Conservation (phyloP, 257 asterid genomes). For the Ocimum tenuiflorum region DNA sequence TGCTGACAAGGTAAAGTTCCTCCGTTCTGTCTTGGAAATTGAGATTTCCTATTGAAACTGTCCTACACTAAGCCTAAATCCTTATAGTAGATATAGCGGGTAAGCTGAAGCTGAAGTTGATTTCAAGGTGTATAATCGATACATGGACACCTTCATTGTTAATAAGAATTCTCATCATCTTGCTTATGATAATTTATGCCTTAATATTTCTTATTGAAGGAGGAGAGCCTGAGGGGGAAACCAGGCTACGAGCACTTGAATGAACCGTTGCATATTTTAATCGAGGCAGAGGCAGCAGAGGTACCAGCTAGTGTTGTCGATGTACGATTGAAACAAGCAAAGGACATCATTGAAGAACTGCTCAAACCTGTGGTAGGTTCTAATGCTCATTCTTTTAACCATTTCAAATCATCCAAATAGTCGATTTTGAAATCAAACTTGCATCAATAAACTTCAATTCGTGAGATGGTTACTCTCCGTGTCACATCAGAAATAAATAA, state of each 20-base stretch:
- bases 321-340: slow-evolving; percentile 58
- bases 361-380: slow-evolving; percentile 76
- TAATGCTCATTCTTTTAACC: too few relatives aligned
- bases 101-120: background rate
- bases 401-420: too few relatives aligned
- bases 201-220: slow-evolving; percentile 35
- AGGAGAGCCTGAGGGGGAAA: slow-evolving; percentile 70
- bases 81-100: background rate
- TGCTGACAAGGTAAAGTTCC: slow-evolving; percentile 49
- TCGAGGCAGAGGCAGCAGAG: slow-evolving; percentile 71
- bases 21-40: background rate
- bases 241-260: slow-evolving; percentile 85
- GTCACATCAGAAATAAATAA: too few relatives aligned
- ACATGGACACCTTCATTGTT: background rate
- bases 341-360: slow-evolving; percentile 68
- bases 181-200: slow-evolving; percentile 6
- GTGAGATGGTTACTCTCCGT: too few relatives aligned
- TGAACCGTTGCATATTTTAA: slow-evolving; percentile 65
- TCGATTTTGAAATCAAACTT: too few relatives aligned
- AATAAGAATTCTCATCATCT: background rate
- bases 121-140: background rate
- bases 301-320: slow-evolving; percentile 54
- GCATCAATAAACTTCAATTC: too few relatives aligned
- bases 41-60: background rate
- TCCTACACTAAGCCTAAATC: background rate